These are phyloP conservation scores for Neohortaea acidophila DNA, from an alignment of 495 filamentous ascomycete genomes.

Conservation along the genomic window DNA sequence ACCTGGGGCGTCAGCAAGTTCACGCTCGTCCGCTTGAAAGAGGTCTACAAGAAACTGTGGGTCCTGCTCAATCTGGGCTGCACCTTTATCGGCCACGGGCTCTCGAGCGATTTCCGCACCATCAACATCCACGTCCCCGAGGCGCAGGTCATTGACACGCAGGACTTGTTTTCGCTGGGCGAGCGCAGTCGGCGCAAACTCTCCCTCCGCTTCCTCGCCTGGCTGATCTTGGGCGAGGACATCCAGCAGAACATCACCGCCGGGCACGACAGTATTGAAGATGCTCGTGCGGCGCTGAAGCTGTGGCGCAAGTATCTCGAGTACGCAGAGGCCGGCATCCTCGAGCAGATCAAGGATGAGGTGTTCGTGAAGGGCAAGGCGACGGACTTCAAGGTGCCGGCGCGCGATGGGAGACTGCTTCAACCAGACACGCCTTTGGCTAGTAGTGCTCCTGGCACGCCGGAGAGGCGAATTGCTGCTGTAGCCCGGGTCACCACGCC, in stretches of 20 bases:
- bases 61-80: conserved; percentile 87
- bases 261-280: conserved; percentile 86
- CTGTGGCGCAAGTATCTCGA: conserved; percentile 84
- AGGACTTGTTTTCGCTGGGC: conserved; percentile 66
- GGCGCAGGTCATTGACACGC: conserved; percentile 82
- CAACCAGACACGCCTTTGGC: conserved; percentile 11
- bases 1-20: conserved; percentile 57
- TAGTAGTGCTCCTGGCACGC: conserved; percentile 13
- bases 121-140: conserved; percentile 95
- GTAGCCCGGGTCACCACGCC: conserved; percentile 8
- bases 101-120: conserved; percentile 87
- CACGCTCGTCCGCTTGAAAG: conserved; percentile 72
- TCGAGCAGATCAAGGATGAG: conserved; percentile 62
- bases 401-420: conserved; percentile 11
- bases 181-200: conserved; percentile 51
- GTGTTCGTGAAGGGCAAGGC: conserved; percentile 59
- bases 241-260: conserved; percentile 53
- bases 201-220: conserved; percentile 74
- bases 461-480: conserved; percentile 5
- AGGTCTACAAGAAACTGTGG: conserved; percentile 96
- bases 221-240: conserved; percentile 71
- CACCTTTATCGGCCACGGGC: conserved; percentile 81
- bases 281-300: conserved; percentile 75
- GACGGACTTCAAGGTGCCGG: conserved; percentile 60
- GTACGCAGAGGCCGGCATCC: conserved; percentile 68